Conservation (phyloP, 306 rosid species). For the Quercus agrifolia region DNA sequence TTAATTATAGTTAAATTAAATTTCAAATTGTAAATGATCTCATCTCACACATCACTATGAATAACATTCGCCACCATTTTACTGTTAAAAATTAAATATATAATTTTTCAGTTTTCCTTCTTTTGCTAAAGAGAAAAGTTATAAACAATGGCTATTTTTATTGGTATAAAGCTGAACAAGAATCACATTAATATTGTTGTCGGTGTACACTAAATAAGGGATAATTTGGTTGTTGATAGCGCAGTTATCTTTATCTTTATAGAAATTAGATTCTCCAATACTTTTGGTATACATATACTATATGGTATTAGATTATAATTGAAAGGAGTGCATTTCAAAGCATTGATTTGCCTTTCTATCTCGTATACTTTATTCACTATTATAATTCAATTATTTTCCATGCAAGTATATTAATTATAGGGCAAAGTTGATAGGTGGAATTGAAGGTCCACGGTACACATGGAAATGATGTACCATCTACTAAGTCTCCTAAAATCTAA, state of each 20-base stretch:
- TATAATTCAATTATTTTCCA: background rate
- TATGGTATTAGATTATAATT: no score
- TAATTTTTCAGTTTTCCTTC: background rate
- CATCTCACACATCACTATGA: background rate
- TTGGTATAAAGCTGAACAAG: background rate
- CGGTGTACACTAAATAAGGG: background rate
- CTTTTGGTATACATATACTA: background rate
- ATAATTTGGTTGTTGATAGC: background rate
- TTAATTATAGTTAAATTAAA: background rate
- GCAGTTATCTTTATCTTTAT: background rate
- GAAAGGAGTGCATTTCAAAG: no score
- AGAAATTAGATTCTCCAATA: background rate
- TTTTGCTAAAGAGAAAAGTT: background rate
- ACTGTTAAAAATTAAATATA: background rate
- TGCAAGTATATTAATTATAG: background rate
- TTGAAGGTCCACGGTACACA: background rate
- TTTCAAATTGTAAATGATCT: slow-evolving; percentile 25
- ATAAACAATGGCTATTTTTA: background rate
- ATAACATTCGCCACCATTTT: background rate
- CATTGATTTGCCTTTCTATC: no score
- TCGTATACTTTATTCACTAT: background rate
- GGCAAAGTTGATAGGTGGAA: background rate
- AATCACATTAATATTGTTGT: background rate
- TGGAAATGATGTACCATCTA: slow-evolving; percentile 8
- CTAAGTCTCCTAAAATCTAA: background rate